Percentiles rank a stretch among this genome's conserved stretches.
These are phyloP conservation scores for Salix purpurea DNA, from an alignment of 345 rosid species.

Conservation along the genomic window DNA sequence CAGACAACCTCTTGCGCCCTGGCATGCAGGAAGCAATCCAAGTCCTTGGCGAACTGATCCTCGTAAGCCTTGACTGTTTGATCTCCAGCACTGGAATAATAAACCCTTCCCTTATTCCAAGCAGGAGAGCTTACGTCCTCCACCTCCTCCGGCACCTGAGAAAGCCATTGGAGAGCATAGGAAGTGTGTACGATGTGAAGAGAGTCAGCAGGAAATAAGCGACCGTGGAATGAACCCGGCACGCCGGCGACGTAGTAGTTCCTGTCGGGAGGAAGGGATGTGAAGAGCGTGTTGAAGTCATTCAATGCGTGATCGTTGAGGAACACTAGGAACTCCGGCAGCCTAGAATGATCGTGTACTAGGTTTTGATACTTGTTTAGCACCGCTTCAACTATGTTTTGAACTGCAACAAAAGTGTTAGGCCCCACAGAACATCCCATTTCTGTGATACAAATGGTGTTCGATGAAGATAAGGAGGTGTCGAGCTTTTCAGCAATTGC, in stretches of 20 bases:
- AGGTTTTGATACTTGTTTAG: slow-evolving; percentile 3
- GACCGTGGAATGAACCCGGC: slow-evolving; percentile 3
- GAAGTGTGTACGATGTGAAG: slow-evolving; percentile 1
- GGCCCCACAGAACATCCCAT: slow-evolving; percentile 18
- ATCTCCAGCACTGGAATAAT: not conserved
- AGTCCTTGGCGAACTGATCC: slow-evolving; percentile 2
- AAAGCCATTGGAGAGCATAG: slow-evolving; percentile 6
- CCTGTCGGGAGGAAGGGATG: not conserved
- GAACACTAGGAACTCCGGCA: slow-evolving; percentile 17
- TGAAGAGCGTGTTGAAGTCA: slow-evolving; percentile 20
- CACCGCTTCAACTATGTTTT: slow-evolving; percentile 12
- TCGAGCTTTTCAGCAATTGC: slow-evolving; percentile 13
- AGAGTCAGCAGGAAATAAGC: not conserved
- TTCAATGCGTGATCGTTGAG: slow-evolving; percentile 16
- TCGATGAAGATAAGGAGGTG: not conserved
- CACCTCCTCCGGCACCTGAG: not conserved
- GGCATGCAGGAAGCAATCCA: slow-evolving; percentile 7
- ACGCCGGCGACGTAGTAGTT: not conserved
- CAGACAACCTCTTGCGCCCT: slow-evolving; percentile 13
- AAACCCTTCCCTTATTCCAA: slow-evolving; percentile 18
- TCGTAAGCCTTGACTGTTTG: slow-evolving; percentile 7
- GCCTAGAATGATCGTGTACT: no score
- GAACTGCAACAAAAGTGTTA: slow-evolving; percentile 8
- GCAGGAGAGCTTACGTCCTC: slow-evolving; percentile 8
- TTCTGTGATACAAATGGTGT: slow-evolving; percentile 1